Percentiles rank a stretch among this genome's conserved stretches.
Evolutionary conservation across 2,329 filamentous ascomycete genomes (phyloP).

Genomic region (Neonectria coccinea): DNA sequence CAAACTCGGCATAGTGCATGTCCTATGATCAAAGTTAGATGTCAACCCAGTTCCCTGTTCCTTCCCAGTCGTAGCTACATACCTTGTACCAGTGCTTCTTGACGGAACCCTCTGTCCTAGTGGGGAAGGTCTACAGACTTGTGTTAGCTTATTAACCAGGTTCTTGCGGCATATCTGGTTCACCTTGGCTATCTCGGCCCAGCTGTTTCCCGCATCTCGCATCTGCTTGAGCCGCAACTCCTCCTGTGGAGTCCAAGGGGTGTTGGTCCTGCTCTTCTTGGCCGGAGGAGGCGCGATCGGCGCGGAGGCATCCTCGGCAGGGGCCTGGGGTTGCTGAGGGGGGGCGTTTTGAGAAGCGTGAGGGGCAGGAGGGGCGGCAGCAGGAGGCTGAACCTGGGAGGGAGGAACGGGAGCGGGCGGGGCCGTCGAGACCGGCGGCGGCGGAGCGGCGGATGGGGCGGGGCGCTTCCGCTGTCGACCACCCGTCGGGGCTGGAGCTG

Average conservation of each 20-base stretch:
- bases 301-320: slow-evolving; percentile 49
- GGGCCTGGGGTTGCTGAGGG: slow-evolving; percentile 45
- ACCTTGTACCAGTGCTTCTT: slow-evolving; percentile 99
- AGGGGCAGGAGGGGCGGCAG: slow-evolving; percentile 45
- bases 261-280: slow-evolving; percentile 98
- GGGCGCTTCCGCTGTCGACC: slow-evolving; percentile 57
- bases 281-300: slow-evolving; percentile 63
- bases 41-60: neutral
- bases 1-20: slow-evolving; percentile 99
- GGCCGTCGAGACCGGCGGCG: slow-evolving; percentile 52
- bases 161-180: slow-evolving; percentile 51
- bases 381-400: slow-evolving; percentile 49
- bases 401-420: slow-evolving; percentile 50
- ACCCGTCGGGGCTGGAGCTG: slow-evolving; percentile 53
- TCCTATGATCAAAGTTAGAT: slow-evolving; percentile 67
- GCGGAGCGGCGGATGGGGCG: slow-evolving; percentile 51
- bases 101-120: slow-evolving; percentile 93
- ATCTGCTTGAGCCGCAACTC: slow-evolving; percentile 93
- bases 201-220: slow-evolving; percentile 92
- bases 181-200: slow-evolving; percentile 99
- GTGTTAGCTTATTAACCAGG: slow-evolving; percentile 22
- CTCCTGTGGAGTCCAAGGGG: slow-evolving; percentile 95
- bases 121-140: slow-evolving; percentile 81
- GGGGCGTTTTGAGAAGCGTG: slow-evolving; percentile 47
- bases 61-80: slow-evolving; percentile 39